phyloP scores from a whole-genome alignment of 202 grass and related monocot species.

The Carex sylvatica region DNA sequence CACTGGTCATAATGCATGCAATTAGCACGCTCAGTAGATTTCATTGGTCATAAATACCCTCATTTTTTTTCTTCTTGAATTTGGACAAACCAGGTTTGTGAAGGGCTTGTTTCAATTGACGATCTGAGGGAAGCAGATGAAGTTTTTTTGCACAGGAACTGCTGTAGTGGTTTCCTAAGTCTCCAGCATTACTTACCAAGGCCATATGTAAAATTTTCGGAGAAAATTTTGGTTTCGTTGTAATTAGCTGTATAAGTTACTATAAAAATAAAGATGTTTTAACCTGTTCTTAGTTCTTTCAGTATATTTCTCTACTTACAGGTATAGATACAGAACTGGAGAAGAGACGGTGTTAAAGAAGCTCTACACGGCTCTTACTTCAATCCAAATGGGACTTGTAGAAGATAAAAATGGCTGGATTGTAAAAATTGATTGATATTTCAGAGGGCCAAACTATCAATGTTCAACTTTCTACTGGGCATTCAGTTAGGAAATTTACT shows the following conservation, averaged over 20 bases:
- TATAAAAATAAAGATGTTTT: neutral
- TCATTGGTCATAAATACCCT: neutral
- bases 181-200: constrained; percentile 50
- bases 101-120: constrained; percentile 57
- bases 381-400: constrained; percentile 67
- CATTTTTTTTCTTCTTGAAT: neutral
- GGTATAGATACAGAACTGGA: constrained; percentile 63
- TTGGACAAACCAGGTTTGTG: constrained; percentile 46
- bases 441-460: neutral
- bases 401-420: constrained; percentile 85
- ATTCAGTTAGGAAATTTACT: neutral
- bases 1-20: no score
- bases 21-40: no score
- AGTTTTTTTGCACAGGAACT: constrained; percentile 87
- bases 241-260: neutral
- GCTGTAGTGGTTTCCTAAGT: constrained; percentile 73
- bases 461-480: neutral
- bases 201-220: constrained; percentile 40
- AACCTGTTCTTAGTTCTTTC: neutral
- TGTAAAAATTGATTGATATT: constrained; percentile 41
- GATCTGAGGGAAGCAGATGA: constrained; percentile 65
- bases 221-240: neutral
- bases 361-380: constrained; percentile 59
- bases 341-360: constrained; percentile 42
- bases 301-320: constrained; percentile 17